Base-by-base conservation (phyloP, 805 yeast species). In the Wickerhamomyces alni region DNA sequence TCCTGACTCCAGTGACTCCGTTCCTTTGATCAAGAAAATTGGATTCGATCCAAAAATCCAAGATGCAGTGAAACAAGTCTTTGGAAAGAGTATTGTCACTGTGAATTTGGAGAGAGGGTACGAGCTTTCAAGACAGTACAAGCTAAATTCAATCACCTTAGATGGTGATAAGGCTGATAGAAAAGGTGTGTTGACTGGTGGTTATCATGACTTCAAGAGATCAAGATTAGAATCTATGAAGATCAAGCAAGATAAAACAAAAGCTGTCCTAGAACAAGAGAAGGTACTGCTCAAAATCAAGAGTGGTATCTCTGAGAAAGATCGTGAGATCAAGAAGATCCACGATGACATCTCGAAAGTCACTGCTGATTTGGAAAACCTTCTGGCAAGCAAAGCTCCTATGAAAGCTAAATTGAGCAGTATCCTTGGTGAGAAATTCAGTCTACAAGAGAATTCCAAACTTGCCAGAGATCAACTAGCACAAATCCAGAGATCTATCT, bases 111-210 rank as follows among this genome's bases (percentile, higher is more conserved):
- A 73, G 35, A 68, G 70, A 24, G 95, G 95, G 4, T 68, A 80
- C 3, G 81, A 78, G 48, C 63, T 84, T 22, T 80, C 95, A 0
- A 74, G 74, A 35, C 60, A 65, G 9, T 74, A 68, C 56, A 74
- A 75, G 24, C 62, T 89, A 18, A 80, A 75, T 50, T 85, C 95
- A 1, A 83, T 93, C 13, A 93, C 99, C 0, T 64, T 91, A 15
- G 95, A 87, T 58, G 99, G 99, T 49, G 98, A 93, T 57, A 69
- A 87, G 47, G 87, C 87, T 36, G 94, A 87, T 50, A 78, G 77
- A 35, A 76, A 70, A 47, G 99, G 99, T 59, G 84, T 83, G 2
- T 59, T 93, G 33, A 79, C 87, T 18, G 98, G 98, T 61, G 98
- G 98, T 36, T 87, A 74, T 52, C 74, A 85, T 48, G 93, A 86